Evolutionary conservation across 1,284 basidiomycete genomes (phyloP).

Genomic region (Phlebopus sp.): DNA sequence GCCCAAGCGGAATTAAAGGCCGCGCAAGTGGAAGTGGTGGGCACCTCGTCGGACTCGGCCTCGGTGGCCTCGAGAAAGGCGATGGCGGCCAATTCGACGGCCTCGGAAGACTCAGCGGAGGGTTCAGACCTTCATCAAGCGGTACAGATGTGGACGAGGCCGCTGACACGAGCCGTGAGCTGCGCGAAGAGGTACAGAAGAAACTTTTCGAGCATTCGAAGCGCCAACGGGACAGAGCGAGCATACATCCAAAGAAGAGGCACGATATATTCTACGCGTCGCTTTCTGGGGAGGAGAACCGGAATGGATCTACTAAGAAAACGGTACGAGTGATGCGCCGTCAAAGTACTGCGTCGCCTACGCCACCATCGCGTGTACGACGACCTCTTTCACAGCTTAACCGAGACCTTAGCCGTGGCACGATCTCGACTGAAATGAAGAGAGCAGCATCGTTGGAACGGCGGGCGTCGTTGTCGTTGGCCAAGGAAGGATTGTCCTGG

Average conservation of each 20-base stretch:
- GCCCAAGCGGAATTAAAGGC: too few relatives aligned
- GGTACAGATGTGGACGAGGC: constrained; percentile 3
- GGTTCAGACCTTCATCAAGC: constrained; percentile 14
- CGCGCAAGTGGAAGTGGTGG: too few relatives aligned
- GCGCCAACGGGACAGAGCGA: constrained; percentile 16
- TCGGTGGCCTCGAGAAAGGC: constrained; percentile 22
- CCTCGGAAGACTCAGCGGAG: constrained; percentile 27
- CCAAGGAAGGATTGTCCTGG: constrained; percentile 10
- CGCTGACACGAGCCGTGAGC: background rate
- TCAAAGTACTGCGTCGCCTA: constrained; percentile 20
- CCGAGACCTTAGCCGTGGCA: constrained; percentile 18
- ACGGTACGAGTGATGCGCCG: constrained; percentile 14
- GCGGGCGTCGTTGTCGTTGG: constrained; percentile 19
- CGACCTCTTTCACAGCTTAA: background rate
- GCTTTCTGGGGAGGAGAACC: constrained; percentile 6
- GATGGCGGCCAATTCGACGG: constrained; percentile 27
- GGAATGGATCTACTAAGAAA: background rate
- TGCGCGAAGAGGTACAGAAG: constrained; percentile 20
- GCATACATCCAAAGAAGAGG: constrained; percentile 18
- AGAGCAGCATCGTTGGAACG: constrained; percentile 26
- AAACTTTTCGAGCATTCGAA: constrained; percentile 18
- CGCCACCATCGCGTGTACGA: constrained; percentile 8
- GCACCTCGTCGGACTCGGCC: constrained; percentile 22
- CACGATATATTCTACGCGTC: constrained; percentile 32
- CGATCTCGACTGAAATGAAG: constrained; percentile 31